Percentiles rank a stretch among this genome's conserved stretches.
Evolutionary conservation across 208 protist species (phyloP).

Genomic region (Tritrichomonas musculus): DNA sequence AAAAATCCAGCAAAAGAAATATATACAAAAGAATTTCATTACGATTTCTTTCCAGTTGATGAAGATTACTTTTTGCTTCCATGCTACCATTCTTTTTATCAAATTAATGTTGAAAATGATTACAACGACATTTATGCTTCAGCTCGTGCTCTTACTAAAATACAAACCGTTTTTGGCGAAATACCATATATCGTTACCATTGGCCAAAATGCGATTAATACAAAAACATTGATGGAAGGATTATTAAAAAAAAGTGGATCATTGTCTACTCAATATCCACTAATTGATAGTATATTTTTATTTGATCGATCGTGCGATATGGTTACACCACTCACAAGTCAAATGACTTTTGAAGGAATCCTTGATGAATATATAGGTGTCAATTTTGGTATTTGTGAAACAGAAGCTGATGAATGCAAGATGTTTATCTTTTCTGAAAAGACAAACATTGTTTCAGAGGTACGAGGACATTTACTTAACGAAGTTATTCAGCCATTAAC

Average conservation of each 20-base stretch:
- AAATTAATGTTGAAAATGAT: background rate
- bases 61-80: conserved; percentile 24
- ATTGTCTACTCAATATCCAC: background rate
- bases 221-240: background rate
- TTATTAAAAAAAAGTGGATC: background rate
- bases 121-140: background rate
- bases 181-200: background rate
- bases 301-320: background rate
- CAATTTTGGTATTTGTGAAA: background rate
- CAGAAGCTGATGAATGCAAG: background rate
- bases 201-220: background rate
- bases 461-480: background rate
- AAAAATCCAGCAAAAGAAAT: background rate
- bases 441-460: too few relatives aligned
- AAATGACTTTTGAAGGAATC: background rate
- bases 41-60: background rate
- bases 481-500: background rate
- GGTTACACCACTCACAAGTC: background rate
- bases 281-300: background rate
- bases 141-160: background rate
- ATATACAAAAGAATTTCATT: background rate
- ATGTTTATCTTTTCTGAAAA: background rate
- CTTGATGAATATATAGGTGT: background rate
- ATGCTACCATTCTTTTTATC: background rate
- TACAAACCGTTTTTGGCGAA: background rate